Conservation (phyloP, 495 filamentous ascomycete species). For the Bombardia bombarda region DNA sequence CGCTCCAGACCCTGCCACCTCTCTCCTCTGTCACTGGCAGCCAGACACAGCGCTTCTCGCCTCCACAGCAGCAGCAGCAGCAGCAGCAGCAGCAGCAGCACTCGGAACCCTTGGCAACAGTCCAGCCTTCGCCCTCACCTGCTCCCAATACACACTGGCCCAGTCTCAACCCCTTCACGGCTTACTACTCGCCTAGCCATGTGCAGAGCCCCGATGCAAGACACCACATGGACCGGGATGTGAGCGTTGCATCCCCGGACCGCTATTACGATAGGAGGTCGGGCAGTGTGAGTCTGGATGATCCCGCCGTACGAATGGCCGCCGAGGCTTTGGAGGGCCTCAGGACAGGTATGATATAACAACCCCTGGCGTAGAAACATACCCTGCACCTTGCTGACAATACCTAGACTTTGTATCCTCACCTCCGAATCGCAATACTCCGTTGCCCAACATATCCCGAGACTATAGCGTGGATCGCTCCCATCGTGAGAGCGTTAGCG, state of each 20-base stretch:
- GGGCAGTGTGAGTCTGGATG: slow-evolving; percentile 65
- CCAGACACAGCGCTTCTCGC: slow-evolving; percentile 9
- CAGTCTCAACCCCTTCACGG: slow-evolving; percentile 45
- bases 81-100: not conserved
- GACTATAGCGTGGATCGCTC: slow-evolving; percentile 9
- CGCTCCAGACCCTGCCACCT: slow-evolving; percentile 28
- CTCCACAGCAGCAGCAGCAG: slow-evolving; percentile 12
- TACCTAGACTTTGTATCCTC: slow-evolving; percentile 49
- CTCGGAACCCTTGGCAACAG: too few relatives aligned
- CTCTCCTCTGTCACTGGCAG: slow-evolving; percentile 33
- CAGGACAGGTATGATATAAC: slow-evolving; percentile 57
- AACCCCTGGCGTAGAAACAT: too few relatives aligned
- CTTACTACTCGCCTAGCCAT: slow-evolving; percentile 41
- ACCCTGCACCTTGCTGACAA: slow-evolving; percentile 4
- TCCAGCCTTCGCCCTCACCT: slow-evolving; percentile 24
- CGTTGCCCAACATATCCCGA: slow-evolving; percentile 16
- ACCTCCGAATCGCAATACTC: slow-evolving; percentile 35
- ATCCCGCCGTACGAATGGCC: slow-evolving; percentile 70
- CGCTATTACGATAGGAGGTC: slow-evolving; percentile 29
- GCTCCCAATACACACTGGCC: slow-evolving; percentile 37
- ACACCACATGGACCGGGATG: slow-evolving; percentile 24
- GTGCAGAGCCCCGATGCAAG: slow-evolving; percentile 25
- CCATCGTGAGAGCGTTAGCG: too few relatives aligned
- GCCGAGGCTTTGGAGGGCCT: slow-evolving; percentile 82
- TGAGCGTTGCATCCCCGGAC: slow-evolving; percentile 33